These are phyloP conservation scores for Pythium apleroticum DNA, from an alignment of 352 stramenopile species.

Conservation along the genomic window DNA sequence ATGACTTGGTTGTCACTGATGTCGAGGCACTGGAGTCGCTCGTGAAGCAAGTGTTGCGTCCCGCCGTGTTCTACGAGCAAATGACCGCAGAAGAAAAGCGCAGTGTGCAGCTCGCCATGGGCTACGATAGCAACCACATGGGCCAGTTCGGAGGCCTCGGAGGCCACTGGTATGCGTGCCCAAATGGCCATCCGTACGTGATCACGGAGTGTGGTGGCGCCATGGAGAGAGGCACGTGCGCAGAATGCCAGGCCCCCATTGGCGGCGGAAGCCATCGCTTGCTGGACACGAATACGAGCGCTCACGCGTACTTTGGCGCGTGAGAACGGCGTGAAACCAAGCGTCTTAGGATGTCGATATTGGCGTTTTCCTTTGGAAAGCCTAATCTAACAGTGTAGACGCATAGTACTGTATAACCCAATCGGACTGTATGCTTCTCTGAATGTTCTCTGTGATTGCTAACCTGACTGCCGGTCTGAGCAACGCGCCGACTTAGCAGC, in stretches of 20 bases:
- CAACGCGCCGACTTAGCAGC: not conserved
- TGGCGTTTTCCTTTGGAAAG: not conserved
- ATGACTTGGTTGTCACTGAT: too few species aligned
- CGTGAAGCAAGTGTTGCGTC: not conserved
- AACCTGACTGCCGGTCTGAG: constrained; percentile 1
- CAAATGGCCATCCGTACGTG: constrained; percentile 82
- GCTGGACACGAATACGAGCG: constrained; percentile 4
- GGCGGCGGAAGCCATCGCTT: constrained; percentile 50
- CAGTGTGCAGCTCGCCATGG: constrained; percentile 18
- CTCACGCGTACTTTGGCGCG: constrained; percentile 4
- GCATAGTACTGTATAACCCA: not conserved
- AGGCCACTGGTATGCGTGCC: constrained; percentile 75
- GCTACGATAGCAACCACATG: not conserved
- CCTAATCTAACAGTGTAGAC: not conserved
- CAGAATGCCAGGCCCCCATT: constrained; percentile 67
- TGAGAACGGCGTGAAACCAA: not conserved
- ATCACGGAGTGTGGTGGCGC: constrained; percentile 81
- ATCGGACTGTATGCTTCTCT: too few species aligned
- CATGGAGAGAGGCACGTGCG: constrained; percentile 61
- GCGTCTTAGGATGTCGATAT: not conserved
- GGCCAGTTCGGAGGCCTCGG: constrained; percentile 17
- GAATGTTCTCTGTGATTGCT: not conserved
- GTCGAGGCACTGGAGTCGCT: not conserved
- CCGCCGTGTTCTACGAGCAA: constrained; percentile 16
- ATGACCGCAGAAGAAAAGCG: constrained; percentile 33